A percentile compares a stretch with the other conserved stretches of the same genome.
Evolutionary conservation across 371 early-diverging fungal species (phyloP).

Genomic region (Phascolomyces articulosus): DNA sequence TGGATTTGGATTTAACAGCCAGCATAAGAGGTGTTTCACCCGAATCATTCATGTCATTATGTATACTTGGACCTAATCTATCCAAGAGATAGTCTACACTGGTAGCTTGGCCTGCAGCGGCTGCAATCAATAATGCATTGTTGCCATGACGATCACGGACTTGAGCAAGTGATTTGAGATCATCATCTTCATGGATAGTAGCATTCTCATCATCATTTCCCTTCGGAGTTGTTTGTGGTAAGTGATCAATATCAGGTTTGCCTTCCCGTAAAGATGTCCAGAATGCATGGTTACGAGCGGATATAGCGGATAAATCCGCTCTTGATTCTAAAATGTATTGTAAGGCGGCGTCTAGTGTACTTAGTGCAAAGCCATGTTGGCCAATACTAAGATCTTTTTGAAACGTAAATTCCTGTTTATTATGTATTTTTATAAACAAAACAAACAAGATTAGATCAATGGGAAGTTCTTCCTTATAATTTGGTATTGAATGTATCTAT

Average conservation of each 20-base stretch:
- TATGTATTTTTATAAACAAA: too few relatives aligned
- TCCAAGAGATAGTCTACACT: conserved; percentile 35
- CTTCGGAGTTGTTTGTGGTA: too few relatives aligned
- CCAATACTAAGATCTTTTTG: conserved; percentile 44
- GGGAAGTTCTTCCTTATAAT: too few relatives aligned
- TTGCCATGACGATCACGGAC: conserved; percentile 50
- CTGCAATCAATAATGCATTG: conserved; percentile 48
- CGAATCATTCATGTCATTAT: conserved; percentile 34
- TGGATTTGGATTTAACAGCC: conserved; percentile 32
- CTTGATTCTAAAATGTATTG: conserved; percentile 47
- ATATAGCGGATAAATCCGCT: conserved; percentile 34
- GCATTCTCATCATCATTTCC: too few relatives aligned
- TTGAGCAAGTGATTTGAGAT: neutral
- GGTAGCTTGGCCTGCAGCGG: conserved; percentile 31
- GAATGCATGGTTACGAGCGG: conserved; percentile 34
- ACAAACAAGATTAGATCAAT: too few relatives aligned
- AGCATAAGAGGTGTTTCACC: conserved; percentile 49
- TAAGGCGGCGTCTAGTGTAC: conserved; percentile 57
- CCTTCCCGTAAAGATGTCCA: conserved; percentile 31
- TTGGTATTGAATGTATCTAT: too few relatives aligned
- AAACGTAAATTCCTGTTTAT: conserved; percentile 56
- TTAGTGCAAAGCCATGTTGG: conserved; percentile 57
- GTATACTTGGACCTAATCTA: neutral
- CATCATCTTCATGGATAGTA: too few relatives aligned
- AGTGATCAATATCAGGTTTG: too few relatives aligned